phyloP scores from a whole-genome alignment of 129 eudicot species.

The Pittosporum tobira region DNA sequence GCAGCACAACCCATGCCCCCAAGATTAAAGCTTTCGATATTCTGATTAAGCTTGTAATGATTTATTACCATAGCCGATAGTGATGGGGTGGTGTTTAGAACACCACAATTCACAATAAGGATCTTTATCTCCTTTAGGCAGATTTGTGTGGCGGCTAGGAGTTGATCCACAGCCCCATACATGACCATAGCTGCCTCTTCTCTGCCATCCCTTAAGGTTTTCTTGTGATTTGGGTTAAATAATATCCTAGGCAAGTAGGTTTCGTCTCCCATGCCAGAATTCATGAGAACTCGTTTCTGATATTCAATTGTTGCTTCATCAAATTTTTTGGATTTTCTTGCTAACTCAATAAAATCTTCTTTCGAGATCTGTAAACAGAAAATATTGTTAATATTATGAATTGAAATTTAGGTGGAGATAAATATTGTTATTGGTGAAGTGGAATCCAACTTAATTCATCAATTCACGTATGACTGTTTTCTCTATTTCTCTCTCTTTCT shows the following conservation, averaged over 20 bases:
- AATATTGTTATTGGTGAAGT: not conserved
- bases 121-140: conserved; percentile 25
- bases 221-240: conserved; percentile 17
- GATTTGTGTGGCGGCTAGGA: conserved; percentile 23
- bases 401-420: not conserved
- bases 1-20: conserved; percentile 56
- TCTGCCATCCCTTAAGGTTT: conserved; percentile 18
- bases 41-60: conserved; percentile 34
- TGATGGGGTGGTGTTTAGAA: conserved; percentile 40
- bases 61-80: conserved; percentile 42
- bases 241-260: conserved; percentile 33
- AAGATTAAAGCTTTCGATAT: conserved; percentile 33
- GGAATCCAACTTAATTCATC: no score
- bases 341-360: conserved; percentile 29
- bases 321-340: conserved; percentile 37
- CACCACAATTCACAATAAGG: conserved; percentile 34
- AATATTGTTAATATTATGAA: no score
- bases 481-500: no score
- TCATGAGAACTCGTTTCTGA: conserved; percentile 24
- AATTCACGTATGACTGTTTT: no score
- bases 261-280: conserved; percentile 42
- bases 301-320: conserved; percentile 18
- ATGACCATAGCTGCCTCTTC: conserved; percentile 33
- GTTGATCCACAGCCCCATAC: conserved; percentile 32
- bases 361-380: conserved; percentile 28